Evolutionary conservation across 2,329 filamentous ascomycete species (phyloP), one percentile per base, ranked within the genome.

Genomic region (Nothomitra cinnamomea): DNA sequence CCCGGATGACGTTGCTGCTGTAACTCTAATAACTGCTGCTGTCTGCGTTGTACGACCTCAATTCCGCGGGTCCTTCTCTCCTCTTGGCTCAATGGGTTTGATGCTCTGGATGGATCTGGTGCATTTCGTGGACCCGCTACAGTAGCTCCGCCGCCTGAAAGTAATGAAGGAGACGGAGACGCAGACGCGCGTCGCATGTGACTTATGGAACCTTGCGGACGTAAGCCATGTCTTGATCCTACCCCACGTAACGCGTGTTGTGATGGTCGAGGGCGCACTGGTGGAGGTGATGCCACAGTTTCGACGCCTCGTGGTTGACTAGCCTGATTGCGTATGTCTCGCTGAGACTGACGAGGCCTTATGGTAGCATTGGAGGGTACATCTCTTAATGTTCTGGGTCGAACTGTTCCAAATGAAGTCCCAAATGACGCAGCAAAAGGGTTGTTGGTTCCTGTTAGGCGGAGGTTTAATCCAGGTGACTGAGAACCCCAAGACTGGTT

Each of bases 341-440:
- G 52, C 13, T 21, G 19, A 49, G 47, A 50, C 17, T 41, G 40
- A 32, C 47, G 19, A n/a, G 40, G 21, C 21, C 52, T 43, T 32
- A 53, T 40, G n/a, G 52, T 53, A 15, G 38, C 52, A 22, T 40
- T 53, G 19, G 52, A 53, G 2, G 38, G 28, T 24, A 19, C 35
- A 2, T 42, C 19, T 21, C 52, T 53, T 10, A 53, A 17, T 7
- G 38, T 24, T 48, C 41, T 43, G 28, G 40, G 38, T 36, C 40
- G 17, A 19, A 53, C 52, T 15, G 45, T 22, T n/a, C 38, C 38
- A 41, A 41, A 41, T 13, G 38, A 19, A n/a, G 38, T 5, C 17
- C n/a, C n/a, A 35, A 32, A 35, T n/a, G 24, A 49, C 45, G 45
- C 21, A 32, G 52, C 52, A 36, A 36, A 53, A n/a, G 52, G 52